Conservation (phyloP, 345 rosid species). For the Salix suchowensis region DNA sequence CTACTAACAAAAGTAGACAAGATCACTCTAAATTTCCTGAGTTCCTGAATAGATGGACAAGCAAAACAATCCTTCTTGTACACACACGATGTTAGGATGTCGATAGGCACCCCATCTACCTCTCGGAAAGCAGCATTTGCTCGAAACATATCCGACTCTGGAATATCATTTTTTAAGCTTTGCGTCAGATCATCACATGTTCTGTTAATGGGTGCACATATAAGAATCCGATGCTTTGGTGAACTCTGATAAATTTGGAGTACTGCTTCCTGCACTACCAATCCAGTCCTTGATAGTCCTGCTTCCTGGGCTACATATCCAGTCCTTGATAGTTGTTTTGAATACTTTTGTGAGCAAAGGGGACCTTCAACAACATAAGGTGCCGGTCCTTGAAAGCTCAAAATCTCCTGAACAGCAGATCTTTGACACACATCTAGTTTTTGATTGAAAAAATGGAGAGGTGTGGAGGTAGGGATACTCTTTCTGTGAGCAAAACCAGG, state of each 20-base stretch:
- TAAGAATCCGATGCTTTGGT: slow-evolving; percentile 16
- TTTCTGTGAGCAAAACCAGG: slow-evolving; percentile 12
- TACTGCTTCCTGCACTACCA: slow-evolving; percentile 20
- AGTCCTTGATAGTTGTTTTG: slow-evolving; percentile 17
- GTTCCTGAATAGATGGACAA: slow-evolving; percentile 22
- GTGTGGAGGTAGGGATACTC: background rate
- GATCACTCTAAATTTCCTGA: slow-evolving; percentile 20
- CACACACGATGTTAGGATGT: slow-evolving; percentile 30
- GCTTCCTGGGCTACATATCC: slow-evolving; percentile 24
- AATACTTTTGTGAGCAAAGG: background rate
- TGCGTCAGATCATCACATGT: slow-evolving; percentile 33
- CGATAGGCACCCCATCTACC: slow-evolving; percentile 19
- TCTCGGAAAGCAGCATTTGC: slow-evolving; percentile 46
- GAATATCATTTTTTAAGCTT: slow-evolving; percentile 26
- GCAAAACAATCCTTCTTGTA: slow-evolving; percentile 21
- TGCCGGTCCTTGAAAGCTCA: slow-evolving; percentile 19
- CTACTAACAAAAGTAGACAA: slow-evolving; percentile 30
- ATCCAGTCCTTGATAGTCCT: slow-evolving; percentile 27
- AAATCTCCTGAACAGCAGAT: slow-evolving; percentile 17
- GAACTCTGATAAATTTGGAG: slow-evolving; percentile 15
- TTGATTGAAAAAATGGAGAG: background rate
- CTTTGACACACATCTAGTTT: slow-evolving; percentile 11
- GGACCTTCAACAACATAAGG: slow-evolving; percentile 34
- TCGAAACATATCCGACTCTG: slow-evolving; percentile 21
- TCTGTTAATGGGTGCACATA: slow-evolving; percentile 32